These are phyloP conservation scores for Ilex paraguariensis DNA, from an alignment of 305 asterid genomes.

Conservation along the genomic window DNA sequence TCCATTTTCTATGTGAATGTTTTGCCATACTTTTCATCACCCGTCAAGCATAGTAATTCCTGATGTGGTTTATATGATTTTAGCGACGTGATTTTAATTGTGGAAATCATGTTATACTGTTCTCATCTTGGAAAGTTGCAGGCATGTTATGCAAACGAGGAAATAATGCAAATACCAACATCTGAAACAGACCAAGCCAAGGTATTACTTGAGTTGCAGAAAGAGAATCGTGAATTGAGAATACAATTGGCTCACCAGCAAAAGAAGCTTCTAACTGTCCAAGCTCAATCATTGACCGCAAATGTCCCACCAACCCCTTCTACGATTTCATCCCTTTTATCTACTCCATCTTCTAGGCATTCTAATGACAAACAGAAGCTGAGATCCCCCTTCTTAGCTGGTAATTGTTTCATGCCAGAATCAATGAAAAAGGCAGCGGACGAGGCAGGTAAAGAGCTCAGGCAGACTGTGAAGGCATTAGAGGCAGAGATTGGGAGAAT, in stretches of 20 bases:
- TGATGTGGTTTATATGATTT: too few species aligned
- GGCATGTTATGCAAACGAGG: conserved; percentile 31
- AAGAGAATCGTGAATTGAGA: conserved; percentile 48
- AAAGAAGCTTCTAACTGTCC: conserved; percentile 43
- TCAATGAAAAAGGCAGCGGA: conserved; percentile 38
- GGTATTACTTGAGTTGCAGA: conserved; percentile 53
- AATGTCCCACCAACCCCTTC: conserved; percentile 44
- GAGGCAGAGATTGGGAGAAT: conserved; percentile 47
- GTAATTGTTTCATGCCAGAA: conserved; percentile 55
- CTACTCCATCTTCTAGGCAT: conserved; percentile 32
- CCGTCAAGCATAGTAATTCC: too few species aligned
- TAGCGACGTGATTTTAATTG: conserved; percentile 26
- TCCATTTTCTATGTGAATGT: too few species aligned
- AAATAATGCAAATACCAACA: conserved; percentile 9
- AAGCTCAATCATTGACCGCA: conserved; percentile 53
- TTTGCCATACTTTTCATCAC: too few species aligned
- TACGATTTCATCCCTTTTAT: conserved; percentile 29
- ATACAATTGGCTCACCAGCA: conserved; percentile 52
- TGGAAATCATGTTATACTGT: conserved; percentile 36
- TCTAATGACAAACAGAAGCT: conserved; percentile 31
- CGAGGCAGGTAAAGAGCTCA: conserved; percentile 27
- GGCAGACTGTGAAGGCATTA: conserved; percentile 34
- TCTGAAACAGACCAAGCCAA: conserved; percentile 32
- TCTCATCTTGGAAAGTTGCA: conserved; percentile 23
- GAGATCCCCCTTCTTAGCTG: conserved; percentile 37